A percentile compares a stretch with the other conserved stretches of the same genome.
Conservation (phyloP, 73 alveolate genomes). For the Breviolum minutum region DNA sequence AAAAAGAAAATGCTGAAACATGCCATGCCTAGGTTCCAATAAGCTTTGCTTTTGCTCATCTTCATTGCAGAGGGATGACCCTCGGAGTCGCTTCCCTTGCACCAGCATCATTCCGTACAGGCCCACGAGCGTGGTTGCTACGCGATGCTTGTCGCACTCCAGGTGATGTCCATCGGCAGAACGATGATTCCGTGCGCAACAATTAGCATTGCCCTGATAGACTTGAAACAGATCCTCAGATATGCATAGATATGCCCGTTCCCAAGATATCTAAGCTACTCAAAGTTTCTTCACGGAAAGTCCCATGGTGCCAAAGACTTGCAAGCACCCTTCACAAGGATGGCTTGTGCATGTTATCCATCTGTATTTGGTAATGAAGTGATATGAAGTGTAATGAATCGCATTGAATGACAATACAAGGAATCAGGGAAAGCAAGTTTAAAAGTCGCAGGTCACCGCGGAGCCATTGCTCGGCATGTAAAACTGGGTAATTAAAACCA, state of each 20-base stretch:
- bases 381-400: no score
- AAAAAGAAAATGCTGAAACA: not conserved
- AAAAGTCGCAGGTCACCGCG: no score
- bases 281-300: no score
- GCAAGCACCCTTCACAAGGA: no score
- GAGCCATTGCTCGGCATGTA: no score
- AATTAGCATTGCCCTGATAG: not conserved
- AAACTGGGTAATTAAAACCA: no score
- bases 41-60: not conserved
- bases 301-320: no score
- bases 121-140: slow-evolving; percentile 8
- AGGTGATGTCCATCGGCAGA: not conserved
- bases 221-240: slow-evolving; percentile 38
- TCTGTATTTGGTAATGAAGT: no score
- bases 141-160: slow-evolving; percentile 59
- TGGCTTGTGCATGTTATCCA: no score
- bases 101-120: slow-evolving; percentile 57
- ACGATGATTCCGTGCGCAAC: slow-evolving; percentile 18
- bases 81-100: slow-evolving; percentile 14
- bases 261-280: no score
- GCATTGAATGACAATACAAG: no score
- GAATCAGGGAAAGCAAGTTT: no score
- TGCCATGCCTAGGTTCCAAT: not conserved
- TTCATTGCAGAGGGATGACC: not conserved
- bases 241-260: not conserved